Evolutionary conservation across 306 rosid genomes (phyloP), one percentile per base, ranked within the genome.

Genomic region (Inga leiocalycina): DNA sequence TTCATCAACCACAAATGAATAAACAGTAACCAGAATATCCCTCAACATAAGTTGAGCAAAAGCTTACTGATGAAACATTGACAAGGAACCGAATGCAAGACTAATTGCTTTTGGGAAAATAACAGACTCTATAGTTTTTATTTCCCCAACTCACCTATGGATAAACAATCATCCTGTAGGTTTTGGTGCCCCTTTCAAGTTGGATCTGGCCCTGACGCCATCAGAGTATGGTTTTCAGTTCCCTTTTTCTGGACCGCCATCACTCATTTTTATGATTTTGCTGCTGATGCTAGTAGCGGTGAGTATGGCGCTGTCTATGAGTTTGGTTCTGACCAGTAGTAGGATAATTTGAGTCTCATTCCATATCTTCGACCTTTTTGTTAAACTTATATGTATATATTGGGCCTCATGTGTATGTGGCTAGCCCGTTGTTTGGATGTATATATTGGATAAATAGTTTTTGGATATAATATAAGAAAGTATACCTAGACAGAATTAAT

Each of bases 311-410:
- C 85, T 2, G 81, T 86, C 3, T 89, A 86, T 51, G 98, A 95
- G 84, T 93, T 95, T 84, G 97, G 91, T 81, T 90, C 94, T 68
- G 97, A 93, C 62, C 97, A 93, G 87, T 95, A 97, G 99, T 91
- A 93, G 97, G 97, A 95, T 79, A 89, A 93, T 22, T 68, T 95
- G 56, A 93, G 41, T 37, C 7, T 37, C 8, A 37, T 37, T 37
- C 41, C 41, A 37, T 0, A 5, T 37, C 41, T 37, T 37, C 4
- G 5, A 37, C 41, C 8, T 37, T 37, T 27, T 1, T 32, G 34
- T 32, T 32, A 32, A 3, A 32, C 34, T 32, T 32, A 32, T 32
- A 32, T 32, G 34, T 32, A 32, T 32, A 32, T 27, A 27, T 27
- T 27, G 30, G 1, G 30, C 1, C 30, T 27, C 30, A 1, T 27